Evolutionary conservation across 176 grass and related monocot genomes (phyloP).

Genomic region (Eleusine coracana): DNA sequence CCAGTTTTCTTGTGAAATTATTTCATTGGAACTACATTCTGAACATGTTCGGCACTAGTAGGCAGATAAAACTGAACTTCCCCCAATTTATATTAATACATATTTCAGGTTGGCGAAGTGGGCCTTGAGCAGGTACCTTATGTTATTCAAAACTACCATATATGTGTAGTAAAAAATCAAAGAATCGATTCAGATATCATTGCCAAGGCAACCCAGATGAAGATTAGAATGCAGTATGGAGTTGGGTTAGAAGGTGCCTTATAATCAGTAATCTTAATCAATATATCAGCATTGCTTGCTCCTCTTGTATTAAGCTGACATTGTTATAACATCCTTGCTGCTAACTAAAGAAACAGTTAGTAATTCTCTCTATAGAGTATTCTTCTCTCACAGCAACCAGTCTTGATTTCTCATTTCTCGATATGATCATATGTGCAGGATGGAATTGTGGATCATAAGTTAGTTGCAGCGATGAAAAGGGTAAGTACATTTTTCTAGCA

Average conservation of each 20-base stretch:
- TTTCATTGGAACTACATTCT: not conserved
- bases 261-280: slow-evolving; percentile 12
- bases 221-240: slow-evolving; percentile 93
- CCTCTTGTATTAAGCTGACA: slow-evolving; percentile 56
- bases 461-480: slow-evolving; percentile 87
- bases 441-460: slow-evolving; percentile 75
- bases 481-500: slow-evolving; percentile 31
- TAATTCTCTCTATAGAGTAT: slow-evolving; percentile 17
- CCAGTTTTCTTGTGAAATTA: not conserved
- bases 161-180: slow-evolving; percentile 80
- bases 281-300: slow-evolving; percentile 7
- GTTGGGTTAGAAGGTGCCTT: slow-evolving; percentile 89
- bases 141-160: slow-evolving; percentile 77
- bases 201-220: slow-evolving; percentile 81
- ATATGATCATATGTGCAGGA: slow-evolving; percentile 53
- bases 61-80: not conserved
- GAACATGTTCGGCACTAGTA: not conserved
- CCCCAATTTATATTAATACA: not conserved
- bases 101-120: slow-evolving; percentile 77
- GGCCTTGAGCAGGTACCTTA: slow-evolving; percentile 71
- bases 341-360: slow-evolving; percentile 74
- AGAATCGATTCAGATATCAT: slow-evolving; percentile 67
- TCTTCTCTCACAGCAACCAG: not conserved
- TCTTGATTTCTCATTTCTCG: not conserved
- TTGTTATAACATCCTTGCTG: slow-evolving; percentile 72